phyloP scores from a whole-genome alignment of 371 early-diverging fungal genomes.

The Mucor circinelloides region DNA sequence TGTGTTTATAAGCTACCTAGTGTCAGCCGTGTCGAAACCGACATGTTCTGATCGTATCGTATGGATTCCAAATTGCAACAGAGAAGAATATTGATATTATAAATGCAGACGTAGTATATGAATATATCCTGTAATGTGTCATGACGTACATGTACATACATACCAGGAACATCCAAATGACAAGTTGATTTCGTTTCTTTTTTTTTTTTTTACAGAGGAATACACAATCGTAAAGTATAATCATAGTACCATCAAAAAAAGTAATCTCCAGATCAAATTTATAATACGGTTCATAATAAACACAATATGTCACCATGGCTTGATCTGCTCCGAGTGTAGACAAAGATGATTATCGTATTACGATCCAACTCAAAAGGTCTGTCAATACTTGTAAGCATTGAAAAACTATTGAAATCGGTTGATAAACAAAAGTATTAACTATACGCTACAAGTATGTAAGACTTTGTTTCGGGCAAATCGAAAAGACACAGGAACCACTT shows the following conservation, averaged over 20 bases:
- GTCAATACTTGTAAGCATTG: not conserved
- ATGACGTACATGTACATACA: not conserved
- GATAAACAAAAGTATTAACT: too few species aligned
- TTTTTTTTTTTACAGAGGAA: not conserved
- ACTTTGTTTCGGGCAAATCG: too few species aligned
- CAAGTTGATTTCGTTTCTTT: not conserved
- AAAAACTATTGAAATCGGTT: not conserved
- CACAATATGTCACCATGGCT: not conserved
- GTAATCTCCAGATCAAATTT: not conserved
- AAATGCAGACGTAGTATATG: not conserved
- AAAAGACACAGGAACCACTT: too few species aligned
- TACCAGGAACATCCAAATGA: not conserved
- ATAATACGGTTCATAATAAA: not conserved
- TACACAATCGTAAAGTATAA: not conserved
- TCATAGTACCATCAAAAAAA: too few species aligned
- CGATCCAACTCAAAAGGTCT: not conserved
- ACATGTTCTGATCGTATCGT: constrained; percentile 19
- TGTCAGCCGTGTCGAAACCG: constrained; percentile 13
- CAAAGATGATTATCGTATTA: not conserved
- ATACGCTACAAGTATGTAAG: too few species aligned
- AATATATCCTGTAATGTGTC: not conserved
- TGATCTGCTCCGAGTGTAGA: not conserved
- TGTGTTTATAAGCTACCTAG: constrained; percentile 17
- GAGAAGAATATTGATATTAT: constrained; percentile 15
- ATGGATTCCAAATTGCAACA: constrained; percentile 19